Evolutionary conservation across 2,329 filamentous ascomycete genomes (phyloP), one percentile per base, ranked within the genome.

Genomic region (Fusarium multiceps): DNA sequence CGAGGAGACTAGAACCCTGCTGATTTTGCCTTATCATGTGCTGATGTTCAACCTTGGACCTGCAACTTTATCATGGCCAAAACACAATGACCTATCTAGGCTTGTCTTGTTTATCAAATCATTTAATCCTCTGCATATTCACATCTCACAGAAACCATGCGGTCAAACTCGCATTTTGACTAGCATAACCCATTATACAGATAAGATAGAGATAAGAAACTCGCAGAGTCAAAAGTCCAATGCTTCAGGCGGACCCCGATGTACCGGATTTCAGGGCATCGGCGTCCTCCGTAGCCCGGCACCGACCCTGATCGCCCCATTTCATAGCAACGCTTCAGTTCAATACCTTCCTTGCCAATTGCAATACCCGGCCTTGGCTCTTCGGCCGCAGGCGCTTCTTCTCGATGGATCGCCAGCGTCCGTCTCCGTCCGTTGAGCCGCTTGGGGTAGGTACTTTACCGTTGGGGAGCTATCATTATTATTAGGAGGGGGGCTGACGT

Each of bases 201-300:
- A 71, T 69, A 71, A 62, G 63, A 63, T 55, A 68, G 32, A 66
- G 68, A 71, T 71, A 72, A 72, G 43, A 45, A 47, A 42, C 53
- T 49, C 37, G 18, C 55, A 47, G 27, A 48, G 12, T 21, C 46
- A 49, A n/a, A 47, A 43, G 43, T 50, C 47, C 30, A 54, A 47
- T 43, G 59, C 62, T 47, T 28, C 59, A 68, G 68, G 72, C 72
- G 69, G 66, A 40, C 63, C 64, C 72, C 69, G 69, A 60, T 59
- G 25, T 59, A 55, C 62, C 47, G 64, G 49, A 47, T 47, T 21
- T 21, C 58, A 66, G 74, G 74, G 71, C 72, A 61, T 66, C 74
- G 74, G 74, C 74, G 74, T 68, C 72, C 71, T 75, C 74, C 74
- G 74, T 54, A 59, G 43, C 64, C 66, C 67, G 73, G 60, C 65